phyloP scores from a whole-genome alignment of 345 rosid species.

The Eucalyptus curtisii region DNA sequence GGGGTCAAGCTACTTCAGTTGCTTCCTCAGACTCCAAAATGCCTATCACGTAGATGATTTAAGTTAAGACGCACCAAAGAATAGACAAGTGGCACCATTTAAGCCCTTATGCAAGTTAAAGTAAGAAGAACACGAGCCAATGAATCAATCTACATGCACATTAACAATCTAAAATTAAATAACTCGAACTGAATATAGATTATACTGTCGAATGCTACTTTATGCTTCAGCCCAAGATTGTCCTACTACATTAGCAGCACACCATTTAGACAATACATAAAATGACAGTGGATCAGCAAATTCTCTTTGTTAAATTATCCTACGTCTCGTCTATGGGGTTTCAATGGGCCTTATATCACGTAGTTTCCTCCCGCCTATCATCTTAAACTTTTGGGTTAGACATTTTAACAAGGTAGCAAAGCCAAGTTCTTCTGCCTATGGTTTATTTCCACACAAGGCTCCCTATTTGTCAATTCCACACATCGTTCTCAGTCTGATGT shows the following conservation, averaged over 20 bases:
- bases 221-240: background rate
- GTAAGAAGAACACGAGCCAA: background rate
- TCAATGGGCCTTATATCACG: background rate
- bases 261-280: background rate
- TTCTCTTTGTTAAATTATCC: background rate
- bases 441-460: background rate
- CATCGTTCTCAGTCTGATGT: background rate
- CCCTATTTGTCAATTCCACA: background rate
- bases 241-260: background rate
- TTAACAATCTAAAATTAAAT: background rate
- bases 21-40: background rate
- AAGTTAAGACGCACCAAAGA: background rate
- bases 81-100: background rate
- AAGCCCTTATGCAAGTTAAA: background rate
- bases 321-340: background rate
- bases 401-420: background rate
- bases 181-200: background rate
- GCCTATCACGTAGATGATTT: background rate
- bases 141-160: background rate
- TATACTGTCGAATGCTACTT: background rate
- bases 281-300: background rate
- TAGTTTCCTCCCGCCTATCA: background rate
- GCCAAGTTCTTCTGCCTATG: background rate
- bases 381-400: background rate
- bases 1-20: background rate